Percentiles rank a stretch among this genome's conserved stretches.
phyloP scores from a whole-genome alignment of 345 rosid species.

The Ceriops decandra region DNA sequence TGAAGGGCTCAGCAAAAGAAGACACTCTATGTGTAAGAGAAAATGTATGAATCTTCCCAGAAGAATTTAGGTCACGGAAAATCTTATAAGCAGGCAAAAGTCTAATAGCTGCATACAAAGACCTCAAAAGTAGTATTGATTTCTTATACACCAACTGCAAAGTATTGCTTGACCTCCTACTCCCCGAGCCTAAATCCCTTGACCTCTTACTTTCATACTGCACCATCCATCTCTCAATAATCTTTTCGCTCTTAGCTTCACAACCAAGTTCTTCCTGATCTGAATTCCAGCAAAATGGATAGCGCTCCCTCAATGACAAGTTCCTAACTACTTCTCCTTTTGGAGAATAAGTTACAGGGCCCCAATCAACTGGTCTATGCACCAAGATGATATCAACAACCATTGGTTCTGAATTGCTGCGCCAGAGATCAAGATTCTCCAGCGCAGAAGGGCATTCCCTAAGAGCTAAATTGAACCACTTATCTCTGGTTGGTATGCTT shows the following conservation, averaged over 20 bases:
- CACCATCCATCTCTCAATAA: slow-evolving; percentile 90
- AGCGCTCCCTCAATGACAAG: slow-evolving; percentile 42
- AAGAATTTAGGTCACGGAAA: slow-evolving; percentile 70
- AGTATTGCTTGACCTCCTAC: slow-evolving; percentile 61
- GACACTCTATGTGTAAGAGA: slow-evolving; percentile 76
- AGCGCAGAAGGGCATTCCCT: slow-evolving; percentile 80
- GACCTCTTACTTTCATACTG: slow-evolving; percentile 68
- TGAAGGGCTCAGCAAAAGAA: slow-evolving; percentile 72
- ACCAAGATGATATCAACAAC: slow-evolving; percentile 84
- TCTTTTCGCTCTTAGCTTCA: slow-evolving; percentile 53
- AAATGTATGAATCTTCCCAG: slow-evolving; percentile 52
- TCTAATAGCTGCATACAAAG: slow-evolving; percentile 75
- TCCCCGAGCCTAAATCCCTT: slow-evolving; percentile 48
- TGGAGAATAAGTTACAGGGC: slow-evolving; percentile 40
- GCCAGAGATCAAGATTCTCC: slow-evolving; percentile 78
- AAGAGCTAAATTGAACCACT: slow-evolving; percentile 92
- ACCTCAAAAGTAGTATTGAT: slow-evolving; percentile 71
- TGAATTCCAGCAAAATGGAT: slow-evolving; percentile 44
- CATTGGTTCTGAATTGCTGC: slow-evolving; percentile 65
- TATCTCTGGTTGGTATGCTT: slow-evolving; percentile 78
- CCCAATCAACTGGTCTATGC: slow-evolving; percentile 51
- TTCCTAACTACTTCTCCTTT: slow-evolving; percentile 47
- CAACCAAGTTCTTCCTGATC: slow-evolving; percentile 64
- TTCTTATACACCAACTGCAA: slow-evolving; percentile 71
- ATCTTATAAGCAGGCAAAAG: slow-evolving; percentile 88